Evolutionary conservation across 805 yeast species (phyloP).

Genomic region (Spathaspora passalidarum): DNA sequence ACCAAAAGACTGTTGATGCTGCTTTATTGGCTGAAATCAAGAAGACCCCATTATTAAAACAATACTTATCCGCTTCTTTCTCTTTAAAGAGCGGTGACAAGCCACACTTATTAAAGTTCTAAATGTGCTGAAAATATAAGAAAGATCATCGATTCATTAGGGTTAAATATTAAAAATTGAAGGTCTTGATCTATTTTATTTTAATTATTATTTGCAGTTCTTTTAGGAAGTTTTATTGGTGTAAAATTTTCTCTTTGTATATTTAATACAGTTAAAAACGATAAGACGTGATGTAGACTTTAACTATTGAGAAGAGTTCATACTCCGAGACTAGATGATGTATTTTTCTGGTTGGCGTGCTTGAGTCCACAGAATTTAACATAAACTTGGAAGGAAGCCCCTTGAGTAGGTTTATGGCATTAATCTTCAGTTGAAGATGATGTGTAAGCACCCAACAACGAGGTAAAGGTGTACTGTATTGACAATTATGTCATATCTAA

Average conservation of each 20-base stretch:
- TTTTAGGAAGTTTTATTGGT: conserved; percentile 4
- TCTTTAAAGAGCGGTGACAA: conserved; percentile 97
- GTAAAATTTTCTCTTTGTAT: conserved; percentile 22
- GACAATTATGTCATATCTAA: too few relatives aligned
- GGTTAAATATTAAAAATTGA: neutral
- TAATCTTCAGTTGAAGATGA: too few relatives aligned
- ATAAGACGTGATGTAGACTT: neutral
- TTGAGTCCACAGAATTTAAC: too few relatives aligned
- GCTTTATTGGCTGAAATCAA: conserved; percentile 90
- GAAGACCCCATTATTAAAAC: conserved; percentile 95
- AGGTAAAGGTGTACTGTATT: too few relatives aligned
- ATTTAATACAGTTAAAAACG: conserved; percentile 24
- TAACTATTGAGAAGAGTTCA: too few relatives aligned
- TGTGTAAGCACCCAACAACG: too few relatives aligned
- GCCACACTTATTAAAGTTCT: conserved; percentile 97
- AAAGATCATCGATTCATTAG: neutral
- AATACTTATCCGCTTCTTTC: conserved; percentile 93
- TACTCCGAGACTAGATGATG: too few relatives aligned
- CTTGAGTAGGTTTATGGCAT: too few relatives aligned
- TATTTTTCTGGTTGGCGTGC: too few relatives aligned
- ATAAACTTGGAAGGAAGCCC: too few relatives aligned
- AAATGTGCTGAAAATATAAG: conserved; percentile 29
- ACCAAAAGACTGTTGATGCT: conserved; percentile 92
- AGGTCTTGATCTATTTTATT: neutral
- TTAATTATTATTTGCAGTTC: conserved; percentile 3